Evolutionary conservation across 495 filamentous ascomycete genomes (phyloP), one percentile per base, ranked within the genome.

Genomic region (Jackrogersella multiformis): DNA sequence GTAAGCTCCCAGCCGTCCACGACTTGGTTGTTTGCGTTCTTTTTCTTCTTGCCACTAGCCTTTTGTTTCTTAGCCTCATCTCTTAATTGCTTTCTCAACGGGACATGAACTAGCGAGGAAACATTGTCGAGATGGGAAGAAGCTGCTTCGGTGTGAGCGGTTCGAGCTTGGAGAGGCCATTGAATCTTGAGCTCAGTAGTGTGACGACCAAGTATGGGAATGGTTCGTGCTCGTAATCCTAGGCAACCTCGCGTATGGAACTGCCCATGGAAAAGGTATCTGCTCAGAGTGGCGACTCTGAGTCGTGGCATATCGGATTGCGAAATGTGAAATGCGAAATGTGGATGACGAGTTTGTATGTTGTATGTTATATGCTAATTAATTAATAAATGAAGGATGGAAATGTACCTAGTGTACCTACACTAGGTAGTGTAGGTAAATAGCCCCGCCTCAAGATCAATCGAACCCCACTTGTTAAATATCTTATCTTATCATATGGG

Each of bases 1-100:
- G 94, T 97, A 70, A 98, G 81, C 66, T 95, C 90, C 94, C 94
- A 99, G 24, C 84, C 81, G 16, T 85, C 79, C 8, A 86, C 77
- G 41, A 79, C 82, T 60, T 85, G 83, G 56, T 81, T 82, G 55
- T 80, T 76, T 53, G 34, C 69, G n/a, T 84, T 85, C 32, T 74
- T 72, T 35, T 73, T 79, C 57, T 78, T 74, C 61, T 58, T 73
- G 16, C 76, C 78, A 0, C 69, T 71, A 0, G 72, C 60, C 62
- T 80, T 84, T 42, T 76, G 71, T 46, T 73, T 77, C 70, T 88
- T 92, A 4, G 87, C 87, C 60, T 89, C 86, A 54, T 92, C 89
- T 70, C 92, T 92, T 56, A 92, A 81, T 68, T 90, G 86, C 69
- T 93, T 93, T 20, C 90, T 85, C 24, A 92, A 82, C 3, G 91